These are phyloP conservation scores for Polygonum aviculare DNA, from an alignment of 148 eudicot genomes.

Conservation along the genomic window DNA sequence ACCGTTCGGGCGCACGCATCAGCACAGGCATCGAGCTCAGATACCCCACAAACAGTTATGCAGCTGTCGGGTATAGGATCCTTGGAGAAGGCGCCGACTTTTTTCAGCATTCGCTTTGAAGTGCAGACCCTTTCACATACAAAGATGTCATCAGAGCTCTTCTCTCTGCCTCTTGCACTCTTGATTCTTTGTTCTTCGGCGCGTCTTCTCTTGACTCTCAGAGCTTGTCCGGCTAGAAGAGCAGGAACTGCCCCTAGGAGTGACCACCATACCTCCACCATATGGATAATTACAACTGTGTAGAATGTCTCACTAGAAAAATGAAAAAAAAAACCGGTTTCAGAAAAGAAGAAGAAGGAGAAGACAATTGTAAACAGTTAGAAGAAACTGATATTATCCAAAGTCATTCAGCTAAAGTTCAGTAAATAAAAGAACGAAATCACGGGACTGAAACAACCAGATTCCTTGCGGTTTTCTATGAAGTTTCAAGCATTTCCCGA, in stretches of 20 bases:
- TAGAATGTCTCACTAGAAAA: neutral
- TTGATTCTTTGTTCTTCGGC: conserved; percentile 38
- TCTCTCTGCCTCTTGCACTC: conserved; percentile 36
- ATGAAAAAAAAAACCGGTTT: neutral
- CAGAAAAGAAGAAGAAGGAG: neutral
- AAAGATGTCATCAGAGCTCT: conserved; percentile 40
- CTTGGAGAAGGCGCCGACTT: conserved; percentile 40
- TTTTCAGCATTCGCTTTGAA: conserved; percentile 43
- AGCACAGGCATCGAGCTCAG: conserved; percentile 46
- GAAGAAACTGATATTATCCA: neutral
- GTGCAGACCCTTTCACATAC: conserved; percentile 50
- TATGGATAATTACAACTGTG: neutral
- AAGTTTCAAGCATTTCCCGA: neutral
- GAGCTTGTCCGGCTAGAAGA: conserved; percentile 35
- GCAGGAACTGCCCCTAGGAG: conserved; percentile 35
- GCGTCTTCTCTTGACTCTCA: conserved; percentile 27
- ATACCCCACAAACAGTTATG: conserved; percentile 45
- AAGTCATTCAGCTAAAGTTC: neutral
- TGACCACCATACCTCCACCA: conserved; percentile 50
- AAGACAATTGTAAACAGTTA: neutral
- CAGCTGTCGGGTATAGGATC: conserved; percentile 39
- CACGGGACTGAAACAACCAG: neutral
- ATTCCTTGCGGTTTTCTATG: neutral
- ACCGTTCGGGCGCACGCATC: conserved; percentile 51
- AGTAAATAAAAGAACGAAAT: neutral